phyloP scores from a whole-genome alignment of 1,284 basidiomycete genomes.

The Cryptococcus neoformans region DNA sequence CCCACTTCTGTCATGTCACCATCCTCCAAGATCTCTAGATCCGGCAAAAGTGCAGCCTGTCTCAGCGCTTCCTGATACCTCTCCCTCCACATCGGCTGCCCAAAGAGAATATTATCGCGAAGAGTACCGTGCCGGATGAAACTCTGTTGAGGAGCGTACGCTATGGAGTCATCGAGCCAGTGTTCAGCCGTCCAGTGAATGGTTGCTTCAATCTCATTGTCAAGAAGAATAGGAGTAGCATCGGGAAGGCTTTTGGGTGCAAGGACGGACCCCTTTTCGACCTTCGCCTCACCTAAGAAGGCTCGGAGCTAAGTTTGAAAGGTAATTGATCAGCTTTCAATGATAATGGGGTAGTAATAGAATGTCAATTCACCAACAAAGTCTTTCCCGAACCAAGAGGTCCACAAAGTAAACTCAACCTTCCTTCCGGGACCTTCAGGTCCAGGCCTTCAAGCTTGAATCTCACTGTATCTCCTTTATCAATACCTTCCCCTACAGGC shows the following conservation, averaged over 20 bases:
- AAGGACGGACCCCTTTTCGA: conserved; percentile 22
- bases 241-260: conserved; percentile 30
- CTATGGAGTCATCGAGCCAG: conserved; percentile 41
- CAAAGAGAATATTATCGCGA: conserved; percentile 48
- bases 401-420: conserved; percentile 45
- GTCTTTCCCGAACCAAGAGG: conserved; percentile 48
- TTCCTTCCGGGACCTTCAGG: conserved; percentile 29
- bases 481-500: conserved; percentile 20
- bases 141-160: conserved; percentile 45
- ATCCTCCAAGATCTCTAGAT: conserved; percentile 41
- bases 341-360: neutral
- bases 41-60: conserved; percentile 39
- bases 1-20: conserved; percentile 69
- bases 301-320: conserved; percentile 29
- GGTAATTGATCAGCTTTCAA: conserved; percentile 1
- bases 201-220: conserved; percentile 1
- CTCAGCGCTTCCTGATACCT: conserved; percentile 43
- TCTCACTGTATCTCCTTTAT: neutral
- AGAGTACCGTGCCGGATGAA: conserved; percentile 48
- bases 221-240: conserved; percentile 23
- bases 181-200: conserved; percentile 22
- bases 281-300: conserved; percentile 40
- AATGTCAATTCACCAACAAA: conserved; percentile 31
- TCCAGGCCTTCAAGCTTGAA: conserved; percentile 33
- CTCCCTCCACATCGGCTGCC: conserved; percentile 45